Conservation (phyloP, 1,284 basidiomycete species). For the Leccinum huronense region DNA sequence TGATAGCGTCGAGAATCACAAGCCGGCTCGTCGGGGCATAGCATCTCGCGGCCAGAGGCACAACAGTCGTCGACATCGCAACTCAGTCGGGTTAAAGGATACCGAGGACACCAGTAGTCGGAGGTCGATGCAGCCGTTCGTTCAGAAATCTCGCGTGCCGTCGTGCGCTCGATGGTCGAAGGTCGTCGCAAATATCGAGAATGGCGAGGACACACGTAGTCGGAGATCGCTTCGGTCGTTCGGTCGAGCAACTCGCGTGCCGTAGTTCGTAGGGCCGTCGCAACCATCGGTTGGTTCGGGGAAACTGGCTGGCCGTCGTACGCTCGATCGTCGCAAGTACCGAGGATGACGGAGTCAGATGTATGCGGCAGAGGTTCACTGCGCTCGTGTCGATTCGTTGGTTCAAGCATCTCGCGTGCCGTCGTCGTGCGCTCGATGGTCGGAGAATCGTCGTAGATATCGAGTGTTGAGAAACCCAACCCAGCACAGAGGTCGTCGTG, state of each 20-base stretch:
- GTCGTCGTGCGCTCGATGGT: not conserved
- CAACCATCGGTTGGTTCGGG: not conserved
- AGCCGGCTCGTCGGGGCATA: not conserved
- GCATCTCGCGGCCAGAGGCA: not conserved
- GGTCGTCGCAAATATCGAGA: not conserved
- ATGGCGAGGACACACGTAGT: not conserved
- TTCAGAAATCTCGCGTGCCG: not conserved
- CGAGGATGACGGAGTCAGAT: too few species aligned
- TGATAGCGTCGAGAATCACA: not conserved
- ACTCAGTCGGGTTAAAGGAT: not conserved
- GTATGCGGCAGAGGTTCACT: not conserved
- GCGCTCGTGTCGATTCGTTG: not conserved
- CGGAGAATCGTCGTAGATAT: not conserved
- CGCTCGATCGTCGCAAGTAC: not conserved
- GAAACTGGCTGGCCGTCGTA: not conserved
- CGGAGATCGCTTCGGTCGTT: not conserved
- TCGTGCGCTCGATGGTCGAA: not conserved
- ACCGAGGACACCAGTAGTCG: not conserved
- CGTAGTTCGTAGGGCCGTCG: not conserved
- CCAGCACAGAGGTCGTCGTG: not conserved
- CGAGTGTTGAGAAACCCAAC: not conserved
- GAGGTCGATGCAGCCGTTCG: not conserved
- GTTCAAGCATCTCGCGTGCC: not conserved
- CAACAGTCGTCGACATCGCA: not conserved
- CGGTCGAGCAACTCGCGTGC: not conserved